phyloP scores from a whole-genome alignment of 129 eudicot genomes.

The Mikania micrantha region DNA sequence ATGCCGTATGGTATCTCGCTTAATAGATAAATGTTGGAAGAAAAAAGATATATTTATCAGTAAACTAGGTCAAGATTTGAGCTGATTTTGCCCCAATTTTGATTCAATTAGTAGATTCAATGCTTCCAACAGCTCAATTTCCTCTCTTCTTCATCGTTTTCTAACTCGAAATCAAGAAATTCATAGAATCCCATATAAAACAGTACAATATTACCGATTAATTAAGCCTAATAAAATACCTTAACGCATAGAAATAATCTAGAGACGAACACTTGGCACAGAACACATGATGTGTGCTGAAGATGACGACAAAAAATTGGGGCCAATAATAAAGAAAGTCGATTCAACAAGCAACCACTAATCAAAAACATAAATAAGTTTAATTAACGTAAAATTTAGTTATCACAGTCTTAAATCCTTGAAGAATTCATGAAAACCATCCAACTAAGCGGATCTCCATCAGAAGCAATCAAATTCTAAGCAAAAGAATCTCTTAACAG shows the following conservation, averaged over 20 bases:
- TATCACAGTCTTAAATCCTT: not conserved
- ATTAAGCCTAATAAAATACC: not conserved
- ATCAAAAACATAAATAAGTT: not conserved
- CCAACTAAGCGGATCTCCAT: slow-evolving; percentile 7
- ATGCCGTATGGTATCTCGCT: slow-evolving; percentile 1
- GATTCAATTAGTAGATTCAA: not conserved
- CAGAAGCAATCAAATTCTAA: not conserved
- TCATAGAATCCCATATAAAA: not conserved
- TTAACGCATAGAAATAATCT: slow-evolving; percentile 7
- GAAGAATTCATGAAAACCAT: not conserved
- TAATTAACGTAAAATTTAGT: not conserved
- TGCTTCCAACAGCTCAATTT: not conserved
- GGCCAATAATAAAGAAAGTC: slow-evolving; percentile 5
- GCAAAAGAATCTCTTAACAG: not conserved
- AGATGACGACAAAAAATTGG: slow-evolving; percentile 17
- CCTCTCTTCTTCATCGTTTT: not conserved
- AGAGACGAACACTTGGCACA: not conserved
- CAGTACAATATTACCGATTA: not conserved
- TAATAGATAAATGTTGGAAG: not conserved
- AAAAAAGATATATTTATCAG: not conserved
- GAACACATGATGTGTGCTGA: slow-evolving; percentile 2
- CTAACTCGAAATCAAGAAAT: not conserved
- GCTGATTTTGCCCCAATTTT: not conserved
- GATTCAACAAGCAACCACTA: slow-evolving; percentile 12
- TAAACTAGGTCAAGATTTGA: not conserved